These are phyloP conservation scores for Cercospora beticola DNA, from an alignment of 2,329 filamentous ascomycete species.

Conservation along the genomic window DNA sequence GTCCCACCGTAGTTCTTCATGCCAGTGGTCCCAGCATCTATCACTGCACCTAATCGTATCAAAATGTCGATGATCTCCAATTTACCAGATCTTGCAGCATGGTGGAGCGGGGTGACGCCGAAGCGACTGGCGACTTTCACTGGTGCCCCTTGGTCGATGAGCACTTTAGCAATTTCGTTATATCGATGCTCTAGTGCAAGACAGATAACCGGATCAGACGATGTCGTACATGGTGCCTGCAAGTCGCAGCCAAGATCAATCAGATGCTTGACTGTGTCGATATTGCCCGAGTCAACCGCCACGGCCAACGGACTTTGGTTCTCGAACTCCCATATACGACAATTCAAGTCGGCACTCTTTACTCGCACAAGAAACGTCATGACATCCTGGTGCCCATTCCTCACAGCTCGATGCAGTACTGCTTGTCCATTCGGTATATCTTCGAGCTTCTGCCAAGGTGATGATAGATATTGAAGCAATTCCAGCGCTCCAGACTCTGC, in stretches of 20 bases:
- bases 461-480: not conserved
- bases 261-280: not conserved
- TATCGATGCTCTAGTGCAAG: not conserved
- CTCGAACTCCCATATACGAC: not conserved
- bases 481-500: not conserved
- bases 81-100: not conserved
- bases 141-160: not conserved
- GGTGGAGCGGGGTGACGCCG: not conserved
- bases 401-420: not conserved
- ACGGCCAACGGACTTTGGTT: not conserved
- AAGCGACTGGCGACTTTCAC: not conserved
- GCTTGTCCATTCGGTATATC: not conserved
- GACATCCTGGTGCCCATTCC: not conserved
- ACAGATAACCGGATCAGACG: not conserved
- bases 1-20: not conserved
- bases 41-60: not conserved
- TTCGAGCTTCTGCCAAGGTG: not conserved
- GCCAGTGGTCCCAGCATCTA: not conserved
- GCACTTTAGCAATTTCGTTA: not conserved
- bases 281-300: not conserved
- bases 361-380: not conserved
- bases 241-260: not conserved
- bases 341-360: not conserved
- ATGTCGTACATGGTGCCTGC: not conserved
- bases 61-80: not conserved